phyloP scores from a whole-genome alignment of 2,329 filamentous ascomycete genomes.

The Neophaeococcomyces aloes region DNA sequence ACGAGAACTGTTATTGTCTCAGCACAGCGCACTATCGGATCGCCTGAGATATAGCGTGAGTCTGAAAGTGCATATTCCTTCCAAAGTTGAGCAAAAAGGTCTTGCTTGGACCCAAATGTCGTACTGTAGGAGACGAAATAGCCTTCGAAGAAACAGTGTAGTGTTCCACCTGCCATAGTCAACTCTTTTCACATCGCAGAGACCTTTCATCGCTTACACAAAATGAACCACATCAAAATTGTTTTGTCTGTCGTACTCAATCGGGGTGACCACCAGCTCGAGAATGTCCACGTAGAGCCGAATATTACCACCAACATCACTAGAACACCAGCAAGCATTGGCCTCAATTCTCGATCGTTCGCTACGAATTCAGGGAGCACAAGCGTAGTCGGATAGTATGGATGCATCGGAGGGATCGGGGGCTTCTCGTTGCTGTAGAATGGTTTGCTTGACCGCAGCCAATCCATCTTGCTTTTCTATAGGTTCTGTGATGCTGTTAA shows the following conservation, averaged over 20 bases:
- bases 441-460: not conserved
- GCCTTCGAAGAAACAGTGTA: slow-evolving; percentile 77
- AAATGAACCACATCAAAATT: slow-evolving; percentile 63
- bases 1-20: slow-evolving; percentile 68
- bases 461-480: too few relatives aligned
- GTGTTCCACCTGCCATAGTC: slow-evolving; percentile 29
- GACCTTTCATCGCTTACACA: slow-evolving; percentile 45
- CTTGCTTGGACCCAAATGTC: slow-evolving; percentile 55
- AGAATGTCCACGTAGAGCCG: slow-evolving; percentile 42
- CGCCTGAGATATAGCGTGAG: slow-evolving; percentile 72
- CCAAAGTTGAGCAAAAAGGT: slow-evolving; percentile 75
- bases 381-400: slow-evolving; percentile 60
- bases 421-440: not conserved
- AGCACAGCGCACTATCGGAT: slow-evolving; percentile 77
- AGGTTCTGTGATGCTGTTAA: too few relatives aligned
- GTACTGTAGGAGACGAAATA: slow-evolving; percentile 67
- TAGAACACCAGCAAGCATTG: slow-evolving; percentile 52
- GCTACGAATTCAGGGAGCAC: slow-evolving; percentile 53
- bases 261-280: slow-evolving; percentile 43
- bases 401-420: slow-evolving; percentile 39
- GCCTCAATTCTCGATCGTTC: slow-evolving; percentile 52
- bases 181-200: slow-evolving; percentile 8
- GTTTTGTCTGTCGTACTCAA: slow-evolving; percentile 46
- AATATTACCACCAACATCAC: slow-evolving; percentile 49
- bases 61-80: slow-evolving; percentile 86